phyloP scores from a whole-genome alignment of 495 filamentous ascomycete species.

The Parathielavia hyrcaniae region DNA sequence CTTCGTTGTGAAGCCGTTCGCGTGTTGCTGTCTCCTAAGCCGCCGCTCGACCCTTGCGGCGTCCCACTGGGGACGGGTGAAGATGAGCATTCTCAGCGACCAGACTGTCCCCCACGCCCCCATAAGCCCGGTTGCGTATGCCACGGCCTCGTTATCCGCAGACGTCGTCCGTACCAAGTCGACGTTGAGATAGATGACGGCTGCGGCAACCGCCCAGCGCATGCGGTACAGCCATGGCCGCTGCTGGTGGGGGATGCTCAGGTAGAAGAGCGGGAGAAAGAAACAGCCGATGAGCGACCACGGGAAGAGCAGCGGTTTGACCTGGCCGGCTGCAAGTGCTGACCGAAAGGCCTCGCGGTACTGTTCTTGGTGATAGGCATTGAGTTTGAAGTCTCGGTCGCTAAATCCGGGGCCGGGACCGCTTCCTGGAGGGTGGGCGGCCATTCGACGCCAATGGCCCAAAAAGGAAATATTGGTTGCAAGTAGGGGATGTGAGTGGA shows the following conservation, averaged over 20 bases:
- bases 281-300: conserved; percentile 45
- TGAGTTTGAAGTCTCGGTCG: conserved; percentile 15
- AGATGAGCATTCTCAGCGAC: conserved; percentile 55
- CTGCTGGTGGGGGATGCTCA: conserved; percentile 52
- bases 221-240: conserved; percentile 42
- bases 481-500: neutral
- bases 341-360: conserved; percentile 14
- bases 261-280: conserved; percentile 50
- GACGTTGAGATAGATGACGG: conserved; percentile 33
- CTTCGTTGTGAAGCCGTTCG: neutral
- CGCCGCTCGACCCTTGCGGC: conserved; percentile 59
- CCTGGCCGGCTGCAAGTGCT: conserved; percentile 29
- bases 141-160: conserved; percentile 52
- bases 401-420: neutral
- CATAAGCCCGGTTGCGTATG: conserved; percentile 63
- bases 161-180: conserved; percentile 45
- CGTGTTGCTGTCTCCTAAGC: neutral
- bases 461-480: neutral
- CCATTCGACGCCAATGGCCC: neutral
- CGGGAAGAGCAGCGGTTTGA: conserved; percentile 51
- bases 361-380: conserved; percentile 10
- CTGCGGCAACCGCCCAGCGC: conserved; percentile 50
- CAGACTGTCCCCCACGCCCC: conserved; percentile 62
- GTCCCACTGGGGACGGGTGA: conserved; percentile 58
- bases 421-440: neutral